Base-by-base conservation (phyloP, 2,329 filamentous ascomycete genomes). In the Cladophialophora bantiana region DNA sequence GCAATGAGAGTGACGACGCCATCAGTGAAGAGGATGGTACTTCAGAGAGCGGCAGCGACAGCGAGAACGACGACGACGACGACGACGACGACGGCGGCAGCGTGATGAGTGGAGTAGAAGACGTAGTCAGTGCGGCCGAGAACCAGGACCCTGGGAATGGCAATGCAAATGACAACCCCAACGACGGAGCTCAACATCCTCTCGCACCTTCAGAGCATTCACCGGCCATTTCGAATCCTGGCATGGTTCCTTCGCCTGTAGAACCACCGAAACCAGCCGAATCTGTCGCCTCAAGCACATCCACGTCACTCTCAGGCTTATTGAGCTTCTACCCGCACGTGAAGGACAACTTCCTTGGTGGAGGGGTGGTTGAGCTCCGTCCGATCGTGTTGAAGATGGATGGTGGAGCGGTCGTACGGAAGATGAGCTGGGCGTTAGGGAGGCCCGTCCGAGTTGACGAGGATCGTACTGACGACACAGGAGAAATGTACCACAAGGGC, bases 371-470 rank as follows among this genome's bases (percentile, higher is more conserved):
- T 31, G 66, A 69, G 45, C 45, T 72, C 31, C 52, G 56, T 26
- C 70, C 70, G 15, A 55, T 72, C 26, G 69, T 71, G 50, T 42
- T 72, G 42, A 65, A 71, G 35, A 53, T 71, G 48, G 61, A 69
- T 9, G 40, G 52, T 36, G 70, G 70, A 36, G 70, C 67, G 9
- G 65, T 72, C 2, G 67, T 66, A 32, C 62, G 64, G 12, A 68
- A 70, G 62, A 67, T 72, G 67, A 53, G 48, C 38, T 72, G 70
- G 68, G 59, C 56, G 1, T 20, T 18, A 1, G 52, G 63, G 4
- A 40, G 40, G 35, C 26, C 20, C 6, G 13, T 35, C 18, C 31
- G 56, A 13, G n/a, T 13, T 26, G 32, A 53, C 4, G 64, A 45
- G 13, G 31, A 45, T 3, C n/a, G n/a, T 7, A 54, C 40, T 12